These are phyloP conservation scores for Aspergillus melleus DNA, from an alignment of 2,329 filamentous ascomycete genomes.

Conservation along the genomic window DNA sequence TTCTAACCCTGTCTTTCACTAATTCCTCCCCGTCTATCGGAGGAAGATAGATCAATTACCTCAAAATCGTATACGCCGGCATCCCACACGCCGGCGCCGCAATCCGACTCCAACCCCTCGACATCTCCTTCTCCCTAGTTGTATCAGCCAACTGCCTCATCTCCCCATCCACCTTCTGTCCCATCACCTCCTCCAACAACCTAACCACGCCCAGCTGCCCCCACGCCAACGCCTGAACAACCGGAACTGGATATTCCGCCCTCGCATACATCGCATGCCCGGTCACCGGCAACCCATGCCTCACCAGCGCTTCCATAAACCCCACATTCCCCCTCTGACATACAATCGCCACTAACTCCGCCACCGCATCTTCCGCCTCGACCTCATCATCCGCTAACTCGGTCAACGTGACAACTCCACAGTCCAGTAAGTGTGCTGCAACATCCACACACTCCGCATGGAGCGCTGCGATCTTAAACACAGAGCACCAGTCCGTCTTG, in stretches of 20 bases:
- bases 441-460: neutral
- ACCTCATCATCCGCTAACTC: neutral
- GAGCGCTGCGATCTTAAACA: neutral
- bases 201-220: neutral
- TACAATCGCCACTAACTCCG: neutral
- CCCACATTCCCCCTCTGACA: neutral
- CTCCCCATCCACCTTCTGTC: neutral
- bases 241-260: neutral
- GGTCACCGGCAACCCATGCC: neutral
- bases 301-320: neutral
- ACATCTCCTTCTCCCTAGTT: neutral
- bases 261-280: neutral
- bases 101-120: neutral
- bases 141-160: neutral
- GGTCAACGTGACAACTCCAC: neutral
- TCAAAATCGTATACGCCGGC: neutral
- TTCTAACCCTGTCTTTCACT: too few relatives aligned
- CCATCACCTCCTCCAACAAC: neutral
- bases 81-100: neutral
- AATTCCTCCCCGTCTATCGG: too few relatives aligned
- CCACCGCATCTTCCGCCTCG: neutral
- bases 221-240: neutral
- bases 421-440: neutral
- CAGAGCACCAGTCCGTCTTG: neutral
- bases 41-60: neutral